Percentiles rank a stretch among this genome's conserved stretches.
phyloP scores from a whole-genome alignment of 2,329 filamentous ascomycete species.

The Cadophora luteo-olivacea region DNA sequence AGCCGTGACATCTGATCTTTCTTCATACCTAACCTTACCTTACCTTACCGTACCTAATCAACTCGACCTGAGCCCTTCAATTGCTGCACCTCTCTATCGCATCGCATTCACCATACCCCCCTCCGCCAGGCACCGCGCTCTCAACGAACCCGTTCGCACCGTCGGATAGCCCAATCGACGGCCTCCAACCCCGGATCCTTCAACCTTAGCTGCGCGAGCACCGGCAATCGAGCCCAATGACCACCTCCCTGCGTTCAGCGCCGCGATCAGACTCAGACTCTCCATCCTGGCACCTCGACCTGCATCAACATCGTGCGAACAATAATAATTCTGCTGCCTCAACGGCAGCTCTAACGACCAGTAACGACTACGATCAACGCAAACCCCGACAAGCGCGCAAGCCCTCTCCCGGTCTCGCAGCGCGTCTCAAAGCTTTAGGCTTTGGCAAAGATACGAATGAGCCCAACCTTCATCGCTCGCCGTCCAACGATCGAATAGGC shows the following conservation, averaged over 20 bases:
- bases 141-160: neutral
- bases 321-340: constrained; percentile 25
- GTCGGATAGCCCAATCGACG: constrained; percentile 7
- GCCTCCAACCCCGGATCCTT: constrained; percentile 18
- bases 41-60: too few species aligned
- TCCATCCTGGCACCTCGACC: constrained; percentile 31
- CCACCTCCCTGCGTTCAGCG: constrained; percentile 14
- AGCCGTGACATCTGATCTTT: neutral
- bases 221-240: constrained; percentile 22
- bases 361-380: constrained; percentile 32
- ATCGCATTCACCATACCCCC: neutral
- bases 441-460: constrained; percentile 53
- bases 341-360: constrained; percentile 23
- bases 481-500: constrained; percentile 60
- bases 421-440: constrained; percentile 68
- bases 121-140: neutral
- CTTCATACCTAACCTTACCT: constrained; percentile 6
- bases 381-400: constrained; percentile 52
- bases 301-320: constrained; percentile 30
- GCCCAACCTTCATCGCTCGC: constrained; percentile 35
- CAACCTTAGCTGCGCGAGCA: constrained; percentile 12
- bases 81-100: neutral
- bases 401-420: constrained; percentile 68
- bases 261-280: constrained; percentile 34
- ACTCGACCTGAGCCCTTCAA: neutral